Evolutionary conservation across 139 green algal species (phyloP).

Genomic region (Tetraselmis chui): DNA sequence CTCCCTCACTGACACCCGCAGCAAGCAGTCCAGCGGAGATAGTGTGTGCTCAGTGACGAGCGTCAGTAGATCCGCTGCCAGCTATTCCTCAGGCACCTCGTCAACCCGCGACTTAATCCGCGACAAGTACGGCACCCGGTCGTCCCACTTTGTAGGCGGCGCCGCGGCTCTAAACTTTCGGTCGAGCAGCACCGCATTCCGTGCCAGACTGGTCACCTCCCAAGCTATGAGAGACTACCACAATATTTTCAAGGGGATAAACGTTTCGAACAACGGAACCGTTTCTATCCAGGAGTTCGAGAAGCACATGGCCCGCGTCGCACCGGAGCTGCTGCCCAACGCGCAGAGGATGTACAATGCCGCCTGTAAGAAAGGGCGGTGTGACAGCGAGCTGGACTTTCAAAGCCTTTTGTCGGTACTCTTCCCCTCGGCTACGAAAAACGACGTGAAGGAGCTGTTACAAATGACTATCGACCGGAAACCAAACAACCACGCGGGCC

Average conservation of each 20-base stretch:
- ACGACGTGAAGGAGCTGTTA: background rate
- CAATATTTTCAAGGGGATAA: background rate
- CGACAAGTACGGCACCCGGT: background rate
- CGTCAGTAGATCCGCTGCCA: too few species aligned
- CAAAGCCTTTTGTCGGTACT: background rate
- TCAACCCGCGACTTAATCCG: too few species aligned
- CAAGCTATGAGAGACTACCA: background rate
- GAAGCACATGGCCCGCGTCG: background rate
- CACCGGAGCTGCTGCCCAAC: background rate
- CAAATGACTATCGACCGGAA: background rate
- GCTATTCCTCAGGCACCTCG: too few species aligned
- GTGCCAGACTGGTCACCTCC: background rate
- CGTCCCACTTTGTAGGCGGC: background rate
- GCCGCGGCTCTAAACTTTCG: background rate
- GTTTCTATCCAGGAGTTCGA: background rate
- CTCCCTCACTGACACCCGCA: too few species aligned
- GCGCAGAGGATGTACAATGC: background rate
- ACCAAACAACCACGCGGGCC: too few species aligned
- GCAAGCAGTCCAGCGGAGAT: too few species aligned
- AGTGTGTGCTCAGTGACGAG: too few species aligned
- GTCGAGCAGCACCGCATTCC: background rate
- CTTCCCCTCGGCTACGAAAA: background rate
- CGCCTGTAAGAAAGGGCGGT: background rate
- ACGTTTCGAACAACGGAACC: background rate
- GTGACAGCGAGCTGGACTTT: background rate